Conservation (phyloP, 2,329 filamentous ascomycete genomes). For the Diplodia corticola region DNA sequence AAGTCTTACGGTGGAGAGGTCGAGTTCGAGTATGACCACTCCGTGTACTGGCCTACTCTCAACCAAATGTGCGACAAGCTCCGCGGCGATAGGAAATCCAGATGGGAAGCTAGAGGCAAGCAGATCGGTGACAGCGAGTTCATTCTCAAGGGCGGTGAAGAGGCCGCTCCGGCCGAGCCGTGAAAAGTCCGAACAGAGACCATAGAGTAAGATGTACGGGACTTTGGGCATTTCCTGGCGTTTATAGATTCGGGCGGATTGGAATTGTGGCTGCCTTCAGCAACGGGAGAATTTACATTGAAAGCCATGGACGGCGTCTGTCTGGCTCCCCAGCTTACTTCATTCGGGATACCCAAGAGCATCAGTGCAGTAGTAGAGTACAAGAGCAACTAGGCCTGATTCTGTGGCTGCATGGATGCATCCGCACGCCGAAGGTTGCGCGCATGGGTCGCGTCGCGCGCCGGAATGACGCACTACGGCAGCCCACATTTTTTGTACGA, state of each 20-base stretch:
- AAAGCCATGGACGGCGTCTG: neutral
- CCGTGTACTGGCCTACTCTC: slow-evolving; percentile 84
- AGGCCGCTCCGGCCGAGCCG: slow-evolving; percentile 21
- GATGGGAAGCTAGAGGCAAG: slow-evolving; percentile 81
- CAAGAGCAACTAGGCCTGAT: neutral
- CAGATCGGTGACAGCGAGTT: slow-evolving; percentile 82
- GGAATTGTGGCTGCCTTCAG: neutral
- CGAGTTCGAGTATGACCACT: slow-evolving; percentile 89
- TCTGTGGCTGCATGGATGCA: neutral
- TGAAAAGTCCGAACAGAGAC: neutral
- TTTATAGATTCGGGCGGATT: neutral
- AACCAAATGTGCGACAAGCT: slow-evolving; percentile 68
- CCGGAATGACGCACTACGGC: slow-evolving; percentile 21
- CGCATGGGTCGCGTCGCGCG: slow-evolving; percentile 3
- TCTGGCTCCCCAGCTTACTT: neutral
- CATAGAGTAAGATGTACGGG: neutral
- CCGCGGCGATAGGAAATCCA: slow-evolving; percentile 60
- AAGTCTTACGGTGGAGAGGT: slow-evolving; percentile 75
- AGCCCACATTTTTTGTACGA: slow-evolving; percentile 15
- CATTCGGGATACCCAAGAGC: neutral
- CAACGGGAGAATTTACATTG: neutral
- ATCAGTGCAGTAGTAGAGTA: neutral
- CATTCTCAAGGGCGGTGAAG: slow-evolving; percentile 73
- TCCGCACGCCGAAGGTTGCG: neutral
- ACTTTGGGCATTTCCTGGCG: slow-evolving; percentile 3